Percentiles rank a stretch among this genome's conserved stretches.
Conservation (phyloP, 2,329 filamentous ascomycete genomes). For the Colletotrichum limetticola region DNA sequence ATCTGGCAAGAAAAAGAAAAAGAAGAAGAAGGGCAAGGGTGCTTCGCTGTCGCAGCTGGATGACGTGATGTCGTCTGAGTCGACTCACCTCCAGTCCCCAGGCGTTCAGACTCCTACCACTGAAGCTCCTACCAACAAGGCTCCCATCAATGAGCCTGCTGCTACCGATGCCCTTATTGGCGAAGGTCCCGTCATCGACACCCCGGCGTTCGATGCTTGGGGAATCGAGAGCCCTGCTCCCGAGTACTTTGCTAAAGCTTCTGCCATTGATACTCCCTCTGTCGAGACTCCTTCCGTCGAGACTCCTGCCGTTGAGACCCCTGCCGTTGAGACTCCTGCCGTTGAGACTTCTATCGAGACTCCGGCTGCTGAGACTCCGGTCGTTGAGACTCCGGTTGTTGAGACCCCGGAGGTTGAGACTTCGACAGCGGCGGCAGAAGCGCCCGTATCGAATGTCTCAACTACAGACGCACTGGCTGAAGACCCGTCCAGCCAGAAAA, state of each 20-base stretch:
- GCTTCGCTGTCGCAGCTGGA: conserved; percentile 9
- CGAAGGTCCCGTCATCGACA: not conserved
- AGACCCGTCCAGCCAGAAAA: not conserved
- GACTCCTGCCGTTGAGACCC: not conserved
- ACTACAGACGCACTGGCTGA: not conserved
- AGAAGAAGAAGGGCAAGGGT: conserved; percentile 37
- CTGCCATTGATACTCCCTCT: not conserved
- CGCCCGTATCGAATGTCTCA: too few species aligned
- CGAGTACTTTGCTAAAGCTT: not conserved
- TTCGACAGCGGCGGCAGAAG: not conserved
- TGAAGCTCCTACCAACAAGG: not conserved
- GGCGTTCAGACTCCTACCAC: not conserved
- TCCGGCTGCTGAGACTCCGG: not conserved
- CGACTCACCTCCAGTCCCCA: conserved; percentile 5
- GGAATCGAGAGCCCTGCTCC: not conserved
- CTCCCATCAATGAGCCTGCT: not conserved
- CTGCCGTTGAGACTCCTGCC: not conserved
- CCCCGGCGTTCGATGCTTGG: not conserved
- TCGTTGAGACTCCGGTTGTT: not conserved
- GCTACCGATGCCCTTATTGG: not conserved
- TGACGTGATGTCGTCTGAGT: conserved; percentile 3
- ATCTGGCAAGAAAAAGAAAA: conserved; percentile 40
- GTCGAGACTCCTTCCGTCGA: not conserved
- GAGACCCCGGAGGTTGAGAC: not conserved
- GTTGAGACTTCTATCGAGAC: conserved; percentile 11